These are phyloP conservation scores for Yamadazyma jaroonii DNA, from an alignment of 1,139 yeast genomes.

Conservation along the genomic window DNA sequence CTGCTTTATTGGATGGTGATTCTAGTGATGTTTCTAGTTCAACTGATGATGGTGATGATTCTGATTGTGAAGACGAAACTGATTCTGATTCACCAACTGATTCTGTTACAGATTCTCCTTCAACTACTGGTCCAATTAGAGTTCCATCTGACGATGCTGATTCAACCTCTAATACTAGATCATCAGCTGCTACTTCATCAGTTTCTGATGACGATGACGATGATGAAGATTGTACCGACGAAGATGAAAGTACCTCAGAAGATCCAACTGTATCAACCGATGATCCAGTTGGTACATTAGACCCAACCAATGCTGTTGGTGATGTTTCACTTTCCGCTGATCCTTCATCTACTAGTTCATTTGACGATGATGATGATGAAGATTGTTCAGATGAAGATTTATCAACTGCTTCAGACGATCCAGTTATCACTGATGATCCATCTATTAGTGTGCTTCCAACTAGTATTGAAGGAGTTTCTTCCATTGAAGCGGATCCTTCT, in stretches of 20 bases:
- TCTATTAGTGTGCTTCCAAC: conserved; percentile 1
- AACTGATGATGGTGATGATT: conserved; percentile 11
- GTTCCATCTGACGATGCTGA: not conserved
- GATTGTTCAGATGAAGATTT: conserved; percentile 8
- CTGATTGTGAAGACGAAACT: conserved; percentile 11
- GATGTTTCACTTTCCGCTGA: not conserved
- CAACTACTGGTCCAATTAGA: not conserved
- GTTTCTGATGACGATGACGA: conserved; percentile 7
- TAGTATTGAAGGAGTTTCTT: not conserved
- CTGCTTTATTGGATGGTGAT: conserved; percentile 1
- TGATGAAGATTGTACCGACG: conserved; percentile 11
- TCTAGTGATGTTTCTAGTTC: conserved; percentile 7
- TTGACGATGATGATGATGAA: conserved; percentile 11
- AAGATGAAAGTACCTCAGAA: not conserved
- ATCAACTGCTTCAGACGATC: not conserved
- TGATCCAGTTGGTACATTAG: not conserved
- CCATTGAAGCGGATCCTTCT: conserved; percentile 1
- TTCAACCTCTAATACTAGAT: not conserved
- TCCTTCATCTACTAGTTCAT: conserved; percentile 1
- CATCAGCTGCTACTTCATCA: not conserved
- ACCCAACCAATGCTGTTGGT: not conserved
- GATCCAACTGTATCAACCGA: not conserved
- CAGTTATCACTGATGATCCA: not conserved
- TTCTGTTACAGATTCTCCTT: not conserved
- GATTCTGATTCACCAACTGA: not conserved